A percentile compares a stretch with the other conserved stretches of the same genome.
Evolutionary conservation across 2,329 filamentous ascomycete genomes (phyloP).

Genomic region (Biscogniauxia marginata): DNA sequence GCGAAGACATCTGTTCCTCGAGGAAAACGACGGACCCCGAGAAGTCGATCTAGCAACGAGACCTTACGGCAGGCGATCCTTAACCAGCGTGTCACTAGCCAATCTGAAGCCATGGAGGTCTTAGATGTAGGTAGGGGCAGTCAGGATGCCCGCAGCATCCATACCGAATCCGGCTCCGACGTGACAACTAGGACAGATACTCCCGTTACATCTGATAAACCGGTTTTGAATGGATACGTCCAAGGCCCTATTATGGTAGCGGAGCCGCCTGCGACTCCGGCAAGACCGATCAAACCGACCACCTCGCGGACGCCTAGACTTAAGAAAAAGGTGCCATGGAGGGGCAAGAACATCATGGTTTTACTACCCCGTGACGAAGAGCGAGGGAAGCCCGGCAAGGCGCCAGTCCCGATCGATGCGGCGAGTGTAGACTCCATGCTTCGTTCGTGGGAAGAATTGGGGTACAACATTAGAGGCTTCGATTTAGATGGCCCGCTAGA

Average conservation of each 20-base stretch:
- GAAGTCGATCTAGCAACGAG: conserved; percentile 54
- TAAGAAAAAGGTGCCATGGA: conserved; percentile 74
- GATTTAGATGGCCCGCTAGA: conserved; percentile 48
- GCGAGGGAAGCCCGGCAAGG: conserved; percentile 56
- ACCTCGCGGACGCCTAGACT: conserved; percentile 51
- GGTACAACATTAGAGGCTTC: conserved; percentile 68
- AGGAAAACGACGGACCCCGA: conserved; percentile 39
- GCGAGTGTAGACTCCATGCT: conserved; percentile 62
- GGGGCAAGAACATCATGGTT: conserved; percentile 71
- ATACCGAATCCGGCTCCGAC: conserved; percentile 30
- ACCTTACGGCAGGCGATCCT: conserved; percentile 47
- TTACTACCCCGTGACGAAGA: conserved; percentile 66
- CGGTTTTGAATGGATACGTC: conserved; percentile 28
- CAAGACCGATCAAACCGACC: conserved; percentile 36
- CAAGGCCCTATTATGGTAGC: conserved; percentile 20
- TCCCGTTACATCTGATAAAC: conserved; percentile 32
- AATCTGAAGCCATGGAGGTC: conserved; percentile 26
- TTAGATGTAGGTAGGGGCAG: conserved; percentile 20
- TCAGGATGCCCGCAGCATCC: conserved; percentile 30
- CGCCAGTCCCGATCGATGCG: conserved; percentile 52
- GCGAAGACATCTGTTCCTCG: conserved; percentile 24
- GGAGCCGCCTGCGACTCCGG: conserved; percentile 26
- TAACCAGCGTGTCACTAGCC: conserved; percentile 23
- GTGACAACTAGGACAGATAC: conserved; percentile 31
- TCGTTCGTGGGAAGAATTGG: conserved; percentile 64